phyloP scores from a whole-genome alignment of 768 basidiomycete genomes.

The Suillus variegatus region DNA sequence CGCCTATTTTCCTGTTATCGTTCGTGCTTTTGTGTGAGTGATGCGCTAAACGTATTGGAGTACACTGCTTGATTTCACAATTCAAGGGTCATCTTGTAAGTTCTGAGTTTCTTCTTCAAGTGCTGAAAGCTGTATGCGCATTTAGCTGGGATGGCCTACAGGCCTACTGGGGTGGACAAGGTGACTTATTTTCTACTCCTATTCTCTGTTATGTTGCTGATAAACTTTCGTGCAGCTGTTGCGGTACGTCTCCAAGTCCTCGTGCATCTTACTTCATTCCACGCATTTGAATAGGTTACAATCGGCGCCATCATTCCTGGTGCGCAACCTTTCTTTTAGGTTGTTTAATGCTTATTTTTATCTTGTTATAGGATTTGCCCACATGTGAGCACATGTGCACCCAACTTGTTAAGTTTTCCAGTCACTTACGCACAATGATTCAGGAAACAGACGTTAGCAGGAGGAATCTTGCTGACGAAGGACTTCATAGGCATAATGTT shows the following conservation, averaged over 20 bases:
- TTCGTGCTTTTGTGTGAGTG: slow-evolving; percentile 1
- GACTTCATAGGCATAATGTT: slow-evolving; percentile 3
- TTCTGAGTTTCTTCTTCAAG: neutral
- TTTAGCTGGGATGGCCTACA: slow-evolving; percentile 22
- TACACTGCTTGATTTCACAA: neutral
- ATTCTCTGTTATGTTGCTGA: neutral
- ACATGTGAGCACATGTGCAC: neutral
- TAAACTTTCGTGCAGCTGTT: neutral
- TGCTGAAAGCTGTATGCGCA: neutral
- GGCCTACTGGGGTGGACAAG: slow-evolving; percentile 24
- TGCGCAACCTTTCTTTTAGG: neutral
- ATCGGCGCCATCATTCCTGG: slow-evolving; percentile 1
- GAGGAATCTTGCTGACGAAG: neutral
- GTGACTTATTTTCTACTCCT: slow-evolving; percentile 4
- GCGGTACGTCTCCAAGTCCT: neutral
- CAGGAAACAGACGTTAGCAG: slow-evolving; percentile 2
- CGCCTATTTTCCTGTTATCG: neutral
- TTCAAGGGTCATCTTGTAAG: neutral
- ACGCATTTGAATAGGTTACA: neutral
- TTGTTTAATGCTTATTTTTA: neutral
- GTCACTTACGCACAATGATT: neutral
- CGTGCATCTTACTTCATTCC: neutral
- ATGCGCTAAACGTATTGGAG: neutral
- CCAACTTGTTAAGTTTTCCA: neutral
- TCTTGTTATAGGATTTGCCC: neutral